Evolutionary conservation across 108 stramenopile genomes (phyloP).

Genomic region (Cyclotella baltica): DNA sequence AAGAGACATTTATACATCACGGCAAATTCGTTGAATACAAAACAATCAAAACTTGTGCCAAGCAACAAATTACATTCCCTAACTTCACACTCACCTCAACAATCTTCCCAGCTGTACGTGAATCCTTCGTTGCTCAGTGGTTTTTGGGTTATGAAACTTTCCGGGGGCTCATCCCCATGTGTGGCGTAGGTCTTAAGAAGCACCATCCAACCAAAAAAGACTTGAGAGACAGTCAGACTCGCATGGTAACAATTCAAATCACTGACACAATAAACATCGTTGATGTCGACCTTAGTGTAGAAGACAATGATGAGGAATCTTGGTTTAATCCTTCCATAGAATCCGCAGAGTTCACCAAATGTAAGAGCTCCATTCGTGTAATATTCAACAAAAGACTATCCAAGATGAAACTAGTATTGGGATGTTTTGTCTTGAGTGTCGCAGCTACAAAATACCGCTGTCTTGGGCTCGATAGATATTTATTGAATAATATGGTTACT

Average conservation of each 20-base stretch:
- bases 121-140: neutral
- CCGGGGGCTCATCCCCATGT: neutral
- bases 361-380: neutral
- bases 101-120: neutral
- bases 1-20: neutral
- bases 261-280: neutral
- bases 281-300: neutral
- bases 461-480: neutral
- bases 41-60: neutral
- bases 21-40: neutral
- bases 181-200: neutral
- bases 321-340: neutral
- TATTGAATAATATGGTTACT: neutral
- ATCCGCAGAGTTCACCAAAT: neutral
- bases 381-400: neutral
- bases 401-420: neutral
- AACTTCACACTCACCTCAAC: neutral
- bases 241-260: neutral
- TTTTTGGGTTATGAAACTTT: neutral
- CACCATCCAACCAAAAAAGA: neutral
- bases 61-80: neutral
- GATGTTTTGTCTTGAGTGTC: neutral
- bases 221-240: neutral
- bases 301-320: neutral
- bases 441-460: neutral